Evolutionary conservation across 805 yeast species (phyloP).

Genomic region (Candida mattraensis): DNA sequence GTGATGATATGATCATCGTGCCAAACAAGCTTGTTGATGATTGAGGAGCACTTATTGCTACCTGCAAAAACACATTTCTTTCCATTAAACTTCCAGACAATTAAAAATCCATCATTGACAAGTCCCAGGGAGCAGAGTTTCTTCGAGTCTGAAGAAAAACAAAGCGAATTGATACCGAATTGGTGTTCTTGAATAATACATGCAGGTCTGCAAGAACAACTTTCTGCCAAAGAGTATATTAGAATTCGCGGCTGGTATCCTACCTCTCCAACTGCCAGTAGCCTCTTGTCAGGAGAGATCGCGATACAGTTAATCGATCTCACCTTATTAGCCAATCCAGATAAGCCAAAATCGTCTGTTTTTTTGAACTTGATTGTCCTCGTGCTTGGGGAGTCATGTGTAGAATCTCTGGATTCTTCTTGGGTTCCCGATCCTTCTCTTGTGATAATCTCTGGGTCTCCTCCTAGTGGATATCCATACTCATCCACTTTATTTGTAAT

Average conservation of each 20-base stretch:
- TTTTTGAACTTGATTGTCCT: slow-evolving; percentile 17
- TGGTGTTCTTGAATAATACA: slow-evolving; percentile 59
- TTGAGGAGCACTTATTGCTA: slow-evolving; percentile 63
- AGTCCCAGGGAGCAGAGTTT: slow-evolving; percentile 61
- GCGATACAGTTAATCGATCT: slow-evolving; percentile 58
- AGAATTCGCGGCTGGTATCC: slow-evolving; percentile 70
- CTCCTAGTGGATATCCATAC: slow-evolving; percentile 36
- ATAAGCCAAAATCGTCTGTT: slow-evolving; percentile 17
- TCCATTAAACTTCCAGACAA: slow-evolving; percentile 52
- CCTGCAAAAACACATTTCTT: slow-evolving; percentile 38
- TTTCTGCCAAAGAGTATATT: slow-evolving; percentile 55
- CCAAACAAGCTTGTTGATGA: slow-evolving; percentile 59
- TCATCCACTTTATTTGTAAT: slow-evolving; percentile 26
- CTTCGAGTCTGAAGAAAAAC: slow-evolving; percentile 59
- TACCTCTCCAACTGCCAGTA: slow-evolving; percentile 68
- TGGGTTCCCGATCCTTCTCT: slow-evolving; percentile 18
- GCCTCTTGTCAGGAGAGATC: slow-evolving; percentile 50
- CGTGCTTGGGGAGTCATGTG: slow-evolving; percentile 10
- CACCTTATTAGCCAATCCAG: slow-evolving; percentile 37
- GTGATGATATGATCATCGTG: slow-evolving; percentile 47
- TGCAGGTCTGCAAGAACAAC: slow-evolving; percentile 48
- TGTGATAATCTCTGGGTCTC: slow-evolving; percentile 33
- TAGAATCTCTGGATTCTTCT: slow-evolving; percentile 10
- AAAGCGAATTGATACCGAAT: slow-evolving; percentile 57
- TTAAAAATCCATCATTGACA: slow-evolving; percentile 67